Percentiles rank a stretch among this genome's conserved stretches.
Evolutionary conservation across 1,139 yeast genomes (phyloP).

Genomic region (Sugiyamaella sp.): DNA sequence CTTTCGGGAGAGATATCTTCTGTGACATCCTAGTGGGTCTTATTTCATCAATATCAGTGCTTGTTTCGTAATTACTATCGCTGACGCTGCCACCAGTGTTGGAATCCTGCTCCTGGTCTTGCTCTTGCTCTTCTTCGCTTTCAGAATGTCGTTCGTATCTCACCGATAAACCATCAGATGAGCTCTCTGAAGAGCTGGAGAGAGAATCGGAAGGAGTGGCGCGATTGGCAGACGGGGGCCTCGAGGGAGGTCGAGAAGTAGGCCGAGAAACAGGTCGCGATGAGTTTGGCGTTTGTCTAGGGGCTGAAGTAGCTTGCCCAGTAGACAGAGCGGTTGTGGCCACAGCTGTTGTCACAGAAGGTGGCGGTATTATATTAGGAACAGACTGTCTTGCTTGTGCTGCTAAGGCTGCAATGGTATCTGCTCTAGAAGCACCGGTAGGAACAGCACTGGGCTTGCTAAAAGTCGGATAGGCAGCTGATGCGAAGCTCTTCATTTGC

Average conservation of each 20-base stretch:
- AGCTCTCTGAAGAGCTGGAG: conserved; percentile 4
- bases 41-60: not conserved
- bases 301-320: not conserved
- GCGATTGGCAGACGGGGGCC: not conserved
- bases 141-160: conserved; percentile 3
- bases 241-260: not conserved
- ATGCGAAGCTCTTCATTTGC: conserved; percentile 18
- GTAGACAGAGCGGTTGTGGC: not conserved
- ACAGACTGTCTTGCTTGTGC: conserved; percentile 16
- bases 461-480: conserved; percentile 15
- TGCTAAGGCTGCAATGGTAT: conserved; percentile 12
- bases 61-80: not conserved
- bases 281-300: not conserved
- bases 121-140: not conserved
- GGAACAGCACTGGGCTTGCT: not conserved
- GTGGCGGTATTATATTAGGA: conserved; percentile 4
- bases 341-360: not conserved
- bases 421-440: conserved; percentile 11
- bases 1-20: not conserved
- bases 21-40: not conserved
- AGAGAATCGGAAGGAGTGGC: conserved; percentile 8
- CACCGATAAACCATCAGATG: conserved; percentile 7
- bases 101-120: not conserved
- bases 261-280: conserved; percentile 6
- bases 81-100: not conserved